Base-by-base conservation (phyloP, 441 rosid genomes). In the Gossypium lobatum region DNA sequence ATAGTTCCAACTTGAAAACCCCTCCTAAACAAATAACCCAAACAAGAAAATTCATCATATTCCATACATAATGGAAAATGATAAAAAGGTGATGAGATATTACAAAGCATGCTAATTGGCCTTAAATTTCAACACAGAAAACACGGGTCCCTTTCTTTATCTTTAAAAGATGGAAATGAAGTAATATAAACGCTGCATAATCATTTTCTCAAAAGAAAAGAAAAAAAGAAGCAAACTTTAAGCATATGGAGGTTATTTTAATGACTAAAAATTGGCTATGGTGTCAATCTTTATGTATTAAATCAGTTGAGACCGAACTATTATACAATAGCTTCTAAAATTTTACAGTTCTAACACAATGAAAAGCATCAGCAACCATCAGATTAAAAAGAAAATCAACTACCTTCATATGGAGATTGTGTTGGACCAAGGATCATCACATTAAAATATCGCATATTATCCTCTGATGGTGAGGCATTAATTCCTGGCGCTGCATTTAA, bases 371-470 rank as follows among this genome's bases (percentile, higher is more conserved):
- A 6, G 54, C 58, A 61, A 62, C 28, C 10, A 72, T 8, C 37
- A 60, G 16, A 48, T 4, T 13, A 48, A 45, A 28, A 67, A 31
- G 45, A 45, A 21, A 17, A 58, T 34, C 34, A 23, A 28, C 4
- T 84, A 95, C 96, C 99, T 91, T 95, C 98, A 65, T 93, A 93
- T 10, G 99, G 99, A 26, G 99, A 95, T 74, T 95, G 98, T 14
- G 98, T 81, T 26, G 99, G 99, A 53, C 99, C 99, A 79, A 93
- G 99, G 77, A 95, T 89, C 99, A 95, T 95, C 64, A 93, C 98
- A 83, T 95, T 95, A 75, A 95, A 95, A 76, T 93, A 91, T 0
- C 98, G 85, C 98, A 95, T 93, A 71, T 95, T 95, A 57, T 95
- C 99, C 83, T 95, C 98, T 0, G 98, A 95, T 4, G 98, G 99